Evolutionary conservation across 1,139 yeast genomes (phyloP).

Genomic region (Candida neerlandica): DNA sequence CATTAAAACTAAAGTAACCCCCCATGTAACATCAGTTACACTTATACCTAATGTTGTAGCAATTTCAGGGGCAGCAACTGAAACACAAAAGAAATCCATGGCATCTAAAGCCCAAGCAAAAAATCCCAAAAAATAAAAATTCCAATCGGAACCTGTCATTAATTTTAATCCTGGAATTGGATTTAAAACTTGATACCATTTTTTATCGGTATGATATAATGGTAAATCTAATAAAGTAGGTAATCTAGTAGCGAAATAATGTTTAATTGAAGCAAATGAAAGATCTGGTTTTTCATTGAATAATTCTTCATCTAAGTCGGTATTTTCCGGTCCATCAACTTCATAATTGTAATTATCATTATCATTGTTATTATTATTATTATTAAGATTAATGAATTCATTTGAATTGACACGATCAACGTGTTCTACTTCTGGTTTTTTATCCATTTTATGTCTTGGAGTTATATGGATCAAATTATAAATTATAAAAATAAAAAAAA

Average conservation of each 20-base stretch:
- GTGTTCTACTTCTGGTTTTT: conserved; percentile 11
- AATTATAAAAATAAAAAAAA: no score
- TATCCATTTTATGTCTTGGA: conserved; percentile 6
- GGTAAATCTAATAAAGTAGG: conserved; percentile 27
- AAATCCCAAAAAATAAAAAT: conserved; percentile 63
- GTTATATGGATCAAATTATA: not conserved
- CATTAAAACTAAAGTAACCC: conserved; percentile 78
- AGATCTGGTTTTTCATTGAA: conserved; percentile 31
- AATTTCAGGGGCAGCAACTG: conserved; percentile 58
- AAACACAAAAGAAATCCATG: conserved; percentile 72
- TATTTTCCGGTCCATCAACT: not conserved
- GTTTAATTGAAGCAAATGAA: conserved; percentile 23
- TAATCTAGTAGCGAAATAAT: conserved; percentile 30
- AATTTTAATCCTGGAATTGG: conserved; percentile 36
- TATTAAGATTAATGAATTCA: not conserved
- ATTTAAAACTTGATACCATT: conserved; percentile 26
- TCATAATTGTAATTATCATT: not conserved
- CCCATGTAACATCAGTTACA: conserved; percentile 70
- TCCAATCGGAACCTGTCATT: conserved; percentile 45
- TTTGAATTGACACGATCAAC: conserved; percentile 7
- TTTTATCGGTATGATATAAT: conserved; percentile 13
- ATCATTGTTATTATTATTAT: not conserved
- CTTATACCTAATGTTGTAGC: conserved; percentile 54
- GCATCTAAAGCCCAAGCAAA: conserved; percentile 82
- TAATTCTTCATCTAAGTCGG: conserved; percentile 13